Conservation (phyloP, 2,329 filamentous ascomycete species). For the Thielaviopsis cerberus region DNA sequence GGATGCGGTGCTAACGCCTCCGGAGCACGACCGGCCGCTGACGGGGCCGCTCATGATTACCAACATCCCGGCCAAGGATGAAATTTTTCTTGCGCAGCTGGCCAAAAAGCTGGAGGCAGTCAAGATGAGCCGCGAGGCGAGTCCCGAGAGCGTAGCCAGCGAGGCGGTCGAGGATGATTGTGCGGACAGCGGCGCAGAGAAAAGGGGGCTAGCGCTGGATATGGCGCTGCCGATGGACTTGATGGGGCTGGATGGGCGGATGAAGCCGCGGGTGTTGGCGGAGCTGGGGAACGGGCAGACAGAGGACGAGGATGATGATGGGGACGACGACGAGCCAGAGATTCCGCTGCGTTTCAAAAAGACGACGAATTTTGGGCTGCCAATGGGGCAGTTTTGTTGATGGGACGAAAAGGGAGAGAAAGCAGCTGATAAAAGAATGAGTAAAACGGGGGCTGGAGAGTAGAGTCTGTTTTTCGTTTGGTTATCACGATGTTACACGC, state of each 20-base stretch:
- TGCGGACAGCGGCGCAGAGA: background rate
- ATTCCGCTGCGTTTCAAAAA: slow-evolving; percentile 28
- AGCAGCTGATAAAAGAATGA: no score
- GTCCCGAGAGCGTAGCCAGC: slow-evolving; percentile 7
- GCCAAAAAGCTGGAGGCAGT: slow-evolving; percentile 34
- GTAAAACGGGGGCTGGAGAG: background rate
- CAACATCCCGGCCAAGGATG: slow-evolving; percentile 37
- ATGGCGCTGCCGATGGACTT: slow-evolving; percentile 15
- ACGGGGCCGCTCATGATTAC: slow-evolving; percentile 35
- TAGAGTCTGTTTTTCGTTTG: background rate
- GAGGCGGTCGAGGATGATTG: slow-evolving; percentile 2
- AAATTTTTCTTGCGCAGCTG: slow-evolving; percentile 32
- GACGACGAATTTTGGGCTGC: slow-evolving; percentile 27
- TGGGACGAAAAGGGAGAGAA: background rate
- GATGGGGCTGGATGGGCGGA: slow-evolving; percentile 12
- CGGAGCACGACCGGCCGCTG: slow-evolving; percentile 27
- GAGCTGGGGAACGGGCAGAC: slow-evolving; percentile 10
- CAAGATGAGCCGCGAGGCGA: slow-evolving; percentile 24
- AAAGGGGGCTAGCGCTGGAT: slow-evolving; percentile 7
- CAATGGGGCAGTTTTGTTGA: slow-evolving; percentile 6
- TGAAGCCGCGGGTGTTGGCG: background rate
- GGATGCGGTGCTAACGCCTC: slow-evolving; percentile 22
- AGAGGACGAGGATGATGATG: slow-evolving; percentile 15
- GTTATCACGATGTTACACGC: background rate
- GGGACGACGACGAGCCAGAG: slow-evolving; percentile 19